Percentiles rank a stretch among this genome's conserved stretches.
These are phyloP conservation scores for Verticillium klebahnii DNA, from an alignment of 2,329 filamentous ascomycete genomes.

Conservation along the genomic window DNA sequence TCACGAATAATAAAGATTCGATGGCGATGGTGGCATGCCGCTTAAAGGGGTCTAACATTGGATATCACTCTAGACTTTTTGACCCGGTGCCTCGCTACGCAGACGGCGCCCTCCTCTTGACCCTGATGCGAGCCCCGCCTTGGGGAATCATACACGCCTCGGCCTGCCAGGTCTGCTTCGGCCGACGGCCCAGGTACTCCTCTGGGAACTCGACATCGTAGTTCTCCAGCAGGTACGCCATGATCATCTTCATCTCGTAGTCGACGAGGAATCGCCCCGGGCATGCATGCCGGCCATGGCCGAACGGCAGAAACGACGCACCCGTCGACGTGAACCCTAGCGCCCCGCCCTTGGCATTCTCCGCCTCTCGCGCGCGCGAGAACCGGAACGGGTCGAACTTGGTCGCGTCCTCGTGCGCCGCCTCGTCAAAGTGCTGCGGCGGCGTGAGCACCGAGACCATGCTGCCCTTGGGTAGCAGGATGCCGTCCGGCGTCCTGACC, in stretches of 20 bases:
- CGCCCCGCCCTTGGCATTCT: slow-evolving; percentile 12
- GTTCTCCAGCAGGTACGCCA: slow-evolving; percentile 8
- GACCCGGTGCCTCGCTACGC: neutral
- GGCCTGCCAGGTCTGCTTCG: slow-evolving; percentile 9
- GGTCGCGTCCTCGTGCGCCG: slow-evolving; percentile 24
- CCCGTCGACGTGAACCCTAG: slow-evolving; percentile 25
- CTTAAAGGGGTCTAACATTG: neutral
- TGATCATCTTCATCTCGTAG: slow-evolving; percentile 27
- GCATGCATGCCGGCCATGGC: slow-evolving; percentile 29
- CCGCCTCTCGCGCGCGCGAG: slow-evolving; percentile 26
- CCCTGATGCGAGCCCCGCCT: slow-evolving; percentile 3
- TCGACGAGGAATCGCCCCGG: slow-evolving; percentile 23
- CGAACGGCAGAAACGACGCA: slow-evolving; percentile 25
- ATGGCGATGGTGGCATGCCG: neutral
- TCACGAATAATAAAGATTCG: neutral
- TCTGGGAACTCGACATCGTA: slow-evolving; percentile 11
- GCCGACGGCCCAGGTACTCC: slow-evolving; percentile 10
- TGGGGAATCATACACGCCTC: slow-evolving; percentile 8
- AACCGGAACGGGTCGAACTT: slow-evolving; percentile 38
- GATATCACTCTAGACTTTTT: neutral
- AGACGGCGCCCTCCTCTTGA: slow-evolving; percentile 1
- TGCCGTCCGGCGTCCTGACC: slow-evolving; percentile 25
- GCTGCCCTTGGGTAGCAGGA: slow-evolving; percentile 24
- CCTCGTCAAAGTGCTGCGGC: slow-evolving; percentile 23
- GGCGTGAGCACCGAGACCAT: slow-evolving; percentile 26